phyloP scores from a whole-genome alignment of 1,284 basidiomycete genomes.

The Thelephora terrestris region DNA sequence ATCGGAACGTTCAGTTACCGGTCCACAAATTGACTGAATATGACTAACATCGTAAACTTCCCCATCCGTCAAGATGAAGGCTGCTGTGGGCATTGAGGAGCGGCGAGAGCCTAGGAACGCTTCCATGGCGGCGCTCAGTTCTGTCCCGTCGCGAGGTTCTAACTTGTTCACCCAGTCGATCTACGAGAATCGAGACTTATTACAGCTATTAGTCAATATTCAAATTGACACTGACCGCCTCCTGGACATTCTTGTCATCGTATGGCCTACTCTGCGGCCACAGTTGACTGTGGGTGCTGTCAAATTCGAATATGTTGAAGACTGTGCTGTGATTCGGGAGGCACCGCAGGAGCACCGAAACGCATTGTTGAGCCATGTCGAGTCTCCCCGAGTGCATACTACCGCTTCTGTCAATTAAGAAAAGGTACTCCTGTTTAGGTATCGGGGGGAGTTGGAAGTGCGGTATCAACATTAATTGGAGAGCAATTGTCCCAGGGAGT shows the following conservation, averaged over 20 bases:
- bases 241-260: constrained; percentile 19
- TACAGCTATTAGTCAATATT: neutral
- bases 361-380: constrained; percentile 28
- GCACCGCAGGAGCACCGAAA: constrained; percentile 29
- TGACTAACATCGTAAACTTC: constrained; percentile 18
- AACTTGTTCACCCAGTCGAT: constrained; percentile 28
- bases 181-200: constrained; percentile 7
- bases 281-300: constrained; percentile 18
- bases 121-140: constrained; percentile 31
- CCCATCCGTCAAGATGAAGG: constrained; percentile 49
- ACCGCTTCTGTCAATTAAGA: constrained; percentile 36
- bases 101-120: constrained; percentile 24
- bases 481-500: constrained; percentile 27
- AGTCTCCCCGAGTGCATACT: constrained; percentile 32
- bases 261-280: constrained; percentile 29
- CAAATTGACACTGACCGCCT: constrained; percentile 29
- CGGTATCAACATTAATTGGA: constrained; percentile 43
- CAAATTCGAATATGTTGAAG: constrained; percentile 47
- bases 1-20: neutral
- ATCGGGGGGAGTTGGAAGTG: constrained; percentile 32
- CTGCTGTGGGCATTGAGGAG: constrained; percentile 26
- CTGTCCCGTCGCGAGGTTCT: constrained; percentile 37
- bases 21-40: neutral
- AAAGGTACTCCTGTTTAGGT: constrained; percentile 34
- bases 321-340: constrained; percentile 27